phyloP scores from a whole-genome alignment of 495 filamentous ascomycete species.

The Penicillium odoratum region DNA sequence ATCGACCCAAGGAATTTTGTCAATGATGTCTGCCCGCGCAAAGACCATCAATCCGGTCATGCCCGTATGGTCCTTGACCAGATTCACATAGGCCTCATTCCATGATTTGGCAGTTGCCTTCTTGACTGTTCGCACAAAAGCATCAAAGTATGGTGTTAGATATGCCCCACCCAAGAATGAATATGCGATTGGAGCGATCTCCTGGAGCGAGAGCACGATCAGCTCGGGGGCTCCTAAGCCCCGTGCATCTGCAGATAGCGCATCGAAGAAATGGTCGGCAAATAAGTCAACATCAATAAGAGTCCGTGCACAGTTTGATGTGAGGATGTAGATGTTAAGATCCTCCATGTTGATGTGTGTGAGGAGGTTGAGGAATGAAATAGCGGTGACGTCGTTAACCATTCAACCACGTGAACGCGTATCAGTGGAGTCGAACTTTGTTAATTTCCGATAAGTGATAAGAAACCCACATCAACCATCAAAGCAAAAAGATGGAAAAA shows the following conservation, averaged over 20 bases:
- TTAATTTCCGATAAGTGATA: conserved; percentile 8
- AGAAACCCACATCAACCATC: conserved; percentile 1
- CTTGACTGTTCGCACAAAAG: conserved; percentile 66
- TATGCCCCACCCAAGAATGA: conserved; percentile 85
- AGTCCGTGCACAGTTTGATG: conserved; percentile 83
- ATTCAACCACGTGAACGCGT: conserved; percentile 1
- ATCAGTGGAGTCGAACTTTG: conserved; percentile 4
- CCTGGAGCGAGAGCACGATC: conserved; percentile 79
- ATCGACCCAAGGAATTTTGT: conserved; percentile 58
- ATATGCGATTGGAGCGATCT: conserved; percentile 80
- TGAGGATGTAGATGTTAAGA: conserved; percentile 69
- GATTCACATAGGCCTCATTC: conserved; percentile 47
- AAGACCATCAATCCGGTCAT: conserved; percentile 91
- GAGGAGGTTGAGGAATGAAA: neutral
- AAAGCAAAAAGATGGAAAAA: conserved; percentile 1
- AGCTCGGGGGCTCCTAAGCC: conserved; percentile 56
- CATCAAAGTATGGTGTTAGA: conserved; percentile 71
- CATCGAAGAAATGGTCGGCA: conserved; percentile 69
- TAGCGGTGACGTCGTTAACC: conserved; percentile 18
- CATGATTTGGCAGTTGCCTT: conserved; percentile 54
- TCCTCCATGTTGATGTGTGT: conserved; percentile 39
- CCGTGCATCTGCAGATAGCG: conserved; percentile 50
- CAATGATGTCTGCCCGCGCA: conserved; percentile 53
- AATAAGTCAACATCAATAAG: conserved; percentile 64
- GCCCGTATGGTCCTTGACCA: conserved; percentile 70